These are phyloP conservation scores for Puccinia polysora DNA, from an alignment of 1,284 basidiomycete species.

Conservation along the genomic window DNA sequence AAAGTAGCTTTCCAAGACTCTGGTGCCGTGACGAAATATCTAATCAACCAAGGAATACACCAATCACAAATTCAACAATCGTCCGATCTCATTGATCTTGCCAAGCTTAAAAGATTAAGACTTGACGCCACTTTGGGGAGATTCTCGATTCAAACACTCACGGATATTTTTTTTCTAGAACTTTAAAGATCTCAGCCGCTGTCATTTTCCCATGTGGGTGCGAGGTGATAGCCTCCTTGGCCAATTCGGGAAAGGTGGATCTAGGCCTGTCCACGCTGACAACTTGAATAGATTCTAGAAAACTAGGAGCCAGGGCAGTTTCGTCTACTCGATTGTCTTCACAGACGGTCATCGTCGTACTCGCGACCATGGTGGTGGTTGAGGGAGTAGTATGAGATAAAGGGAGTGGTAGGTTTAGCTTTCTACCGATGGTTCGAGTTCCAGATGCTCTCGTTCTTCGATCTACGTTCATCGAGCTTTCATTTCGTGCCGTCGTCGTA, in stretches of 20 bases:
- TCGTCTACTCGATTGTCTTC: no score
- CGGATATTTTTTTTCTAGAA: slow-evolving; percentile 44
- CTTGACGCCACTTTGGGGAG: no score
- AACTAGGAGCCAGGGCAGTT: slow-evolving; percentile 18
- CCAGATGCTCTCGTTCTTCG: slow-evolving; percentile 33
- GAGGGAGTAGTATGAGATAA: slow-evolving; percentile 22
- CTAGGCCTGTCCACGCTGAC: slow-evolving; percentile 19
- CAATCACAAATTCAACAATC: neutral
- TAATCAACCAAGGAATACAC: slow-evolving; percentile 1
- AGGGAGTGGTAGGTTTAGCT: slow-evolving; percentile 31
- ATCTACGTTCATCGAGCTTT: no score
- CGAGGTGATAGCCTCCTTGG: slow-evolving; percentile 36
- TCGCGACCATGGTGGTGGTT: no score
- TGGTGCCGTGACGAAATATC: slow-evolving; percentile 38
- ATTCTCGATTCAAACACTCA: no score
- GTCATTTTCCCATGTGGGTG: slow-evolving; percentile 39
- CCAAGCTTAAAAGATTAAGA: no score
- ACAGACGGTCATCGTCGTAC: no score
- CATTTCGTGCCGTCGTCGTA: no score
- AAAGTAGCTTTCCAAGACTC: slow-evolving; percentile 43
- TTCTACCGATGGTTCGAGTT: slow-evolving; percentile 13
- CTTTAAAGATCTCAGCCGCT: slow-evolving; percentile 43
- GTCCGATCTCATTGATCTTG: neutral
- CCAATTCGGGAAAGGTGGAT: slow-evolving; percentile 39
- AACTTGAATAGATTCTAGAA: slow-evolving; percentile 38